A percentile compares a stretch with the other conserved stretches of the same genome.
Conservation (phyloP, 148 eudicot species). For the Rheum nobile region DNA sequence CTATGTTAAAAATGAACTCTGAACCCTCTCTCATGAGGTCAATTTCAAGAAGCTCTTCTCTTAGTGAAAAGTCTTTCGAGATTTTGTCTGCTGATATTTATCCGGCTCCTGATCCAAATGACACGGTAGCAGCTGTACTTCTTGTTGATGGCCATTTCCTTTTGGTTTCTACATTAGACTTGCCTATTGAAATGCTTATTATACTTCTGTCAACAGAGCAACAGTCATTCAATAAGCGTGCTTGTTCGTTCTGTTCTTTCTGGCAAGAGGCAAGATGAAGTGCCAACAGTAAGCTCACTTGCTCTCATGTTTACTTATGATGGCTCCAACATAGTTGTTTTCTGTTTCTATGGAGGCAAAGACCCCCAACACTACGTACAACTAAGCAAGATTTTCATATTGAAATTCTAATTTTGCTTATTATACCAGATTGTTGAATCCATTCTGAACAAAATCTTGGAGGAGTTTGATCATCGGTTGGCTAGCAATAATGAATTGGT, state of each 20-base stretch:
- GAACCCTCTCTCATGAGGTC: conserved; percentile 49
- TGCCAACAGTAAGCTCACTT: conserved; percentile 50
- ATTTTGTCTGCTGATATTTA: conserved; percentile 26
- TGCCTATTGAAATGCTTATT: not conserved
- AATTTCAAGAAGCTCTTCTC: conserved; percentile 44
- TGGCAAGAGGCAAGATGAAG: conserved; percentile 71
- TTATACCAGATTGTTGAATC: conserved; percentile 57
- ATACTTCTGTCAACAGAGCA: conserved; percentile 26
- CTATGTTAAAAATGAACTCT: conserved; percentile 48
- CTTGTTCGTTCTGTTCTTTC: conserved; percentile 60
- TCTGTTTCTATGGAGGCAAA: no score
- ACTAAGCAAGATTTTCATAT: not conserved
- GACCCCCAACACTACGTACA: no score
- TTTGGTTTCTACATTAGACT: not conserved
- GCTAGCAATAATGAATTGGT: conserved; percentile 44
- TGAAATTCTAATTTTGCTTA: not conserved
- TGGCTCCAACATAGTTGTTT: not conserved
- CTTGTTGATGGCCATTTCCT: not conserved
- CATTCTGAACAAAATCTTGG: conserved; percentile 60
- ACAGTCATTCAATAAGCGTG: conserved; percentile 33
- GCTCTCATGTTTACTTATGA: not conserved
- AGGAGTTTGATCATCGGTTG: conserved; percentile 65
- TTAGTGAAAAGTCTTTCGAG: conserved; percentile 46
- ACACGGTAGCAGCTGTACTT: conserved; percentile 29
- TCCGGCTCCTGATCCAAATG: conserved; percentile 32